These are phyloP conservation scores for Thinopyrum elongatum DNA, from an alignment of 176 grass and related monocot genomes.

Conservation along the genomic window DNA sequence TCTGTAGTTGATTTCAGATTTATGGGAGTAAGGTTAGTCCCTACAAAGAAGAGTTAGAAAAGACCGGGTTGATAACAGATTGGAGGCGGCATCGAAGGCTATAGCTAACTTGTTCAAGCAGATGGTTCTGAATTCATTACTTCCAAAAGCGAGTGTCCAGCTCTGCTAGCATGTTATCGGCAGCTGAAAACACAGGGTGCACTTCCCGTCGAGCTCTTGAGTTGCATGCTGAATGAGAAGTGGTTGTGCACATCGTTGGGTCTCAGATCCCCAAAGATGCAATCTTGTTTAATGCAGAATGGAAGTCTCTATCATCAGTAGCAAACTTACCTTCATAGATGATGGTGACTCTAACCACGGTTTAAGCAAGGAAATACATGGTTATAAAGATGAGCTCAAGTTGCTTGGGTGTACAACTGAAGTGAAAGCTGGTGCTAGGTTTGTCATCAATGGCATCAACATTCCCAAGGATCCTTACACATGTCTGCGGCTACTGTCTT, in stretches of 20 bases:
- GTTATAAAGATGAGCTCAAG: slow-evolving; percentile 58
- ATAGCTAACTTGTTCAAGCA: slow-evolving; percentile 28
- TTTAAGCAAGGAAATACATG: slow-evolving; percentile 41
- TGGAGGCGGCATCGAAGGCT: slow-evolving; percentile 40
- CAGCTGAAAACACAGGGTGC: background rate
- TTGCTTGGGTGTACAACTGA: slow-evolving; percentile 29
- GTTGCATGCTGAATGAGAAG: slow-evolving; percentile 30
- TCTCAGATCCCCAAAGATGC: slow-evolving; percentile 32
- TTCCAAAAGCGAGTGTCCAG: slow-evolving; percentile 23
- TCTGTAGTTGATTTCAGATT: slow-evolving; percentile 50
- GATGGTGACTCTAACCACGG: slow-evolving; percentile 16
- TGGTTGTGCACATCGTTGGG: slow-evolving; percentile 61
- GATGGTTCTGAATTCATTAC: slow-evolving; percentile 13
- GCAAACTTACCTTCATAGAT: slow-evolving; percentile 62
- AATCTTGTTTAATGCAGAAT: slow-evolving; percentile 41
- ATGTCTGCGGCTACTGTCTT: slow-evolving; percentile 31
- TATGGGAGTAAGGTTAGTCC: slow-evolving; percentile 41
- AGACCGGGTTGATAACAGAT: slow-evolving; percentile 39
- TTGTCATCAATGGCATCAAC: slow-evolving; percentile 43
- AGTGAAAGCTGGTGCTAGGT: slow-evolving; percentile 11
- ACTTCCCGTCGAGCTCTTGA: slow-evolving; percentile 29
- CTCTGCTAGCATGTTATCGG: slow-evolving; percentile 46
- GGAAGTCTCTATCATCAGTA: slow-evolving; percentile 43
- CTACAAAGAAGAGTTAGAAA: slow-evolving; percentile 48
- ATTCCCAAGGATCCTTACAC: slow-evolving; percentile 46